phyloP scores from a whole-genome alignment of 2,329 filamentous ascomycete genomes.

The Tolypocladium album region DNA sequence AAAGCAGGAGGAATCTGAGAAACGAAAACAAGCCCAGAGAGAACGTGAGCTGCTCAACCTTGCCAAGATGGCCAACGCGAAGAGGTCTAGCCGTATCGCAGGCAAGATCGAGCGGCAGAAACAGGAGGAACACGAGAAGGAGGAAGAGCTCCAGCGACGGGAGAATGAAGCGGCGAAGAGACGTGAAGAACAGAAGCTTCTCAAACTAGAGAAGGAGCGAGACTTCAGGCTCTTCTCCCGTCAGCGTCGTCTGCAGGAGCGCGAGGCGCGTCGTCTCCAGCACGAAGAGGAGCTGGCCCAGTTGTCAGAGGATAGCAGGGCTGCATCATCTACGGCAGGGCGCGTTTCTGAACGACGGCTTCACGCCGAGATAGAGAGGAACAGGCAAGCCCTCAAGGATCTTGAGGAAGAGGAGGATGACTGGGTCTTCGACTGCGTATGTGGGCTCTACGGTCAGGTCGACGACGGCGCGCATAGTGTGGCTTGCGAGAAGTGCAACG shows the following conservation, averaged over 20 bases:
- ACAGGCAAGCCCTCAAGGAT: conserved; percentile 63
- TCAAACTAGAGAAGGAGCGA: conserved; percentile 58
- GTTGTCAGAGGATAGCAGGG: conserved; percentile 65
- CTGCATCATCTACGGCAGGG: conserved; percentile 39
- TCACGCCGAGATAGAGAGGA: conserved; percentile 73
- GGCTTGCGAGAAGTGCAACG: conserved; percentile 84
- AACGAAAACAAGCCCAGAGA: conserved; percentile 54
- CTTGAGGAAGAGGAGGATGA: conserved; percentile 67
- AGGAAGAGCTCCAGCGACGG: conserved; percentile 44
- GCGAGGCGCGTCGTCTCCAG: conserved; percentile 70
- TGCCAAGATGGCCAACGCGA: conserved; percentile 84
- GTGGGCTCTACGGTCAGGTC: conserved; percentile 81
- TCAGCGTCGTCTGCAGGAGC: conserved; percentile 76
- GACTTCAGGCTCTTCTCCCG: conserved; percentile 73
- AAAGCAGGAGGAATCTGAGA: conserved; percentile 64
- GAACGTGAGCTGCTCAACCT: conserved; percentile 73
- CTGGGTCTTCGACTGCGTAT: conserved; percentile 93
- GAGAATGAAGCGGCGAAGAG: conserved; percentile 53
- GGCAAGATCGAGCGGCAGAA: conserved; percentile 69
- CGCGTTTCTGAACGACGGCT: conserved; percentile 70
- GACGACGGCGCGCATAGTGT: conserved; percentile 93
- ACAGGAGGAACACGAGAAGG: conserved; percentile 58
- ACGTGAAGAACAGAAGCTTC: conserved; percentile 53
- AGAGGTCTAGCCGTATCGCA: conserved; percentile 84
- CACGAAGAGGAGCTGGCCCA: conserved; percentile 76